Percentiles rank a stretch among this genome's conserved stretches.
Conservation (phyloP, 2,329 filamentous ascomycete species). For the Lomentospora prolificans region DNA sequence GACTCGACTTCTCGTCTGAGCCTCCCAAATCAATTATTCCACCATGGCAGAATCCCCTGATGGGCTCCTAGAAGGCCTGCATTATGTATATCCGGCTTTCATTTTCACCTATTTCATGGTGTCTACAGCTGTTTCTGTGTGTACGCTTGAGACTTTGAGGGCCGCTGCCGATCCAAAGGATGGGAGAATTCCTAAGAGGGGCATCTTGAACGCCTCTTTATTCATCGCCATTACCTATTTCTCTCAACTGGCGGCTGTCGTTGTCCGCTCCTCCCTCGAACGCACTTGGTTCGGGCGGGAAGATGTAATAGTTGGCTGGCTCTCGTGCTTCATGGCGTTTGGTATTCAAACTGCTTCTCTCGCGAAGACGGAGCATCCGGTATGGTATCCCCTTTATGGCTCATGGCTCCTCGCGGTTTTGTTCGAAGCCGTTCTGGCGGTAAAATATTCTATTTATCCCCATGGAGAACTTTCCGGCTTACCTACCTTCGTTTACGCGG, state of each 20-base stretch:
- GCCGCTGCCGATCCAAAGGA: constrained; percentile 21
- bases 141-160: constrained; percentile 39
- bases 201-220: constrained; percentile 31
- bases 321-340: constrained; percentile 56
- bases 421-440: constrained; percentile 41
- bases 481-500: constrained; percentile 4
- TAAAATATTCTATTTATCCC: constrained; percentile 14
- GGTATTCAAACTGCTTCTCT: constrained; percentile 48
- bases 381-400: constrained; percentile 56
- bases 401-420: constrained; percentile 49
- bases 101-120: constrained; percentile 49
- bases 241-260: constrained; percentile 33
- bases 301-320: constrained; percentile 42
- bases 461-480: background rate
- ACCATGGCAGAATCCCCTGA: background rate
- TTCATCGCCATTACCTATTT: constrained; percentile 35
- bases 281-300: constrained; percentile 33
- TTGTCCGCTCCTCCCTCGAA: constrained; percentile 23
- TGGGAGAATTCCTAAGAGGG: constrained; percentile 27
- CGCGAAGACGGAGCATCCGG: constrained; percentile 35
- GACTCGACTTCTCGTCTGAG: no score
- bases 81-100: constrained; percentile 48
- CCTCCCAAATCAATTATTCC: background rate
- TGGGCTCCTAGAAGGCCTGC: constrained; percentile 31
- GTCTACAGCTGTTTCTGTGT: constrained; percentile 39